Evolutionary conservation across 306 rosid species (phyloP), one percentile per base, ranked within the genome.

Genomic region (Lathyrus aphaca): DNA sequence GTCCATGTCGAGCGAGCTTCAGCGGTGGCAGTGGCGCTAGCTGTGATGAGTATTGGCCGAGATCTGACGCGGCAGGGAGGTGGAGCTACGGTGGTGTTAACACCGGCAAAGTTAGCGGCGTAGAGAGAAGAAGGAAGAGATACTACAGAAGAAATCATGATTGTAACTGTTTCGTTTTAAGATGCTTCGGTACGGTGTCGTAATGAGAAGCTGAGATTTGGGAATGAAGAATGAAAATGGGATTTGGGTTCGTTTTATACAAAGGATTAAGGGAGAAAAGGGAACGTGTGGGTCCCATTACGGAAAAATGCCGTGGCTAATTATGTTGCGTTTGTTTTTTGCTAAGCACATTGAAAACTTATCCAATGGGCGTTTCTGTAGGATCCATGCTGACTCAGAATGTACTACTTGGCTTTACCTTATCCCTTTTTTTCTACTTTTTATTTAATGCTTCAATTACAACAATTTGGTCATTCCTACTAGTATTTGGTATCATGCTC

Each of bases 1-100:
- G 87, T 73, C 50, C 83, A 71, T 4, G 86, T 48, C 32, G 87
- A 83, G 16, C 81, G 65, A 11, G 82, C 43, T 1, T 83, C 80
- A 7, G 74, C 71, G 48, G 91, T 66, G 10, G 86, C 74, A 0
- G 88, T 62, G 2, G 83, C 66, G 2, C 71, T 29, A 3, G 80
- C 65, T 5, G 89, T 6, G 39, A 87, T 16, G 3, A 78, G 49
- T 6, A 66, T 5, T 0, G 79, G 81, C 0, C 69, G 70, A 42
- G 67, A 55, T 71, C 74, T 69, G 45, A 42, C 63, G 5, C 58
- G 70, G 19, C 60, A 17, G 0, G 73, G 74, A 0, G 81, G 66
- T 1, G 81, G 15, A 9, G 74, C 0, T 18, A 17, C 21, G 1
- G 49, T 6, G 43, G 57, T 2, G 30, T 57, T 55, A 40, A 35